phyloP scores from a whole-genome alignment of 768 basidiomycete species.

The Amanita inopinata region DNA sequence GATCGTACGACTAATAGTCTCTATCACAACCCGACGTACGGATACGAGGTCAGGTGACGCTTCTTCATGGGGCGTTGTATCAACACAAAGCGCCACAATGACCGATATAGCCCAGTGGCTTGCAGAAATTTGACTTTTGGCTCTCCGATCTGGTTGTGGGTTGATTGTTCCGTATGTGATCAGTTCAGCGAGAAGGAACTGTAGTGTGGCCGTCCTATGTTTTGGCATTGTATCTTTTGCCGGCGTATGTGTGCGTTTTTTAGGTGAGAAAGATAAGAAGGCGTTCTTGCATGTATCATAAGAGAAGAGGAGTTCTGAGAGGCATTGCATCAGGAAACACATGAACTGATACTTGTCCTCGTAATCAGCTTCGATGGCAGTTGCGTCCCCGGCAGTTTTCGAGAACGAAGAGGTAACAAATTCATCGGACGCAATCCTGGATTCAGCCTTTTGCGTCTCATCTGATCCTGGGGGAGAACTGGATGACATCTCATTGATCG shows the following conservation, averaged over 20 bases:
- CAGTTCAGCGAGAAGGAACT: constrained; percentile 77
- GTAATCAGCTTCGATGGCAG: constrained; percentile 11
- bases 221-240: constrained; percentile 57
- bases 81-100: constrained; percentile 88
- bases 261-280: constrained; percentile 71
- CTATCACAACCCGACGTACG: constrained; percentile 90
- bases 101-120: constrained; percentile 88
- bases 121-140: constrained; percentile 47
- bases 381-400: constrained; percentile 3
- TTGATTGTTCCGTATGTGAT: constrained; percentile 69
- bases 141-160: constrained; percentile 44
- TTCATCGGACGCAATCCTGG: not conserved
- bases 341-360: constrained; percentile 44
- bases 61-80: constrained; percentile 56
- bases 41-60: constrained; percentile 64
- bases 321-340: constrained; percentile 83
- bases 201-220: constrained; percentile 55
- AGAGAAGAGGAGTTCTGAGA: constrained; percentile 88
- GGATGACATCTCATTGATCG: constrained; percentile 17
- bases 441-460: not conserved
- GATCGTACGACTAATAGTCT: constrained; percentile 77
- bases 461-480: constrained; percentile 4
- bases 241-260: constrained; percentile 49
- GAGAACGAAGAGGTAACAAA: not conserved
- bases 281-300: constrained; percentile 87